Percentiles rank a stretch among this genome's conserved stretches.
Conservation (phyloP, 805 yeast species). For the Saccharomycopsis olivae region DNA sequence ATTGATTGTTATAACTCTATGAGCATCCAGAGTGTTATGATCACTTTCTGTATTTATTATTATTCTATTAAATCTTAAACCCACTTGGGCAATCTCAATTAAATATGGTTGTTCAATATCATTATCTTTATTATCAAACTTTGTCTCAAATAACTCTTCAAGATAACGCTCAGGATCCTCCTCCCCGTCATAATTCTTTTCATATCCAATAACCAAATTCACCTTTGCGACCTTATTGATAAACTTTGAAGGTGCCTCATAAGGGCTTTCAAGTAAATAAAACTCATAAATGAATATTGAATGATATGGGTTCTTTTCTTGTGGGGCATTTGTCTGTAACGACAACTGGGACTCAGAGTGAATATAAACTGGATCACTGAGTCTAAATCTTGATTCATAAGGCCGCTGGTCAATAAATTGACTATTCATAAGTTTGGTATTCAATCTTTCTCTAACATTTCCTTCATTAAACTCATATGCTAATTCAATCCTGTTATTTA, state of each 20-base stretch:
- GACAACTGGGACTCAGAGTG: neutral
- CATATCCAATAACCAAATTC: slow-evolving; percentile 9
- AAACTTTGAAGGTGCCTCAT: neutral
- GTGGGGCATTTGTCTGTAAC: no score
- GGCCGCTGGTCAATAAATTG: slow-evolving; percentile 10
- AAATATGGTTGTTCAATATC: slow-evolving; percentile 10
- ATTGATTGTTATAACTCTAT: slow-evolving; percentile 11
- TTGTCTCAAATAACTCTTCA: slow-evolving; percentile 6
- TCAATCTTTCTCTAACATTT: slow-evolving; percentile 3
- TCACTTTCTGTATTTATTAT: slow-evolving; percentile 7
- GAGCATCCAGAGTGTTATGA: slow-evolving; percentile 1
- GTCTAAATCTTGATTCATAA: slow-evolving; percentile 5
- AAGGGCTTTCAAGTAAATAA: slow-evolving; percentile 6
- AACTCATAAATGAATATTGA: slow-evolving; percentile 9
- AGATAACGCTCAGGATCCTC: neutral
- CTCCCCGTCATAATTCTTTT: neutral
- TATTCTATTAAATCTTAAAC: slow-evolving; percentile 6
- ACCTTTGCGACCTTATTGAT: slow-evolving; percentile 3
- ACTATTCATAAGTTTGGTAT: neutral
- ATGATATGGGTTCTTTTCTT: neutral
- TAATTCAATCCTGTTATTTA: slow-evolving; percentile 5
- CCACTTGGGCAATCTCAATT: slow-evolving; percentile 9
- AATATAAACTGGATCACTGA: slow-evolving; percentile 5
- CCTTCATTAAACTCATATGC: slow-evolving; percentile 16
- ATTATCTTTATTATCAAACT: neutral